Percentiles rank a stretch among this genome's conserved stretches.
Evolutionary conservation across 257 asterid species (phyloP).

Genomic region (Solanum lycopersicoides): DNA sequence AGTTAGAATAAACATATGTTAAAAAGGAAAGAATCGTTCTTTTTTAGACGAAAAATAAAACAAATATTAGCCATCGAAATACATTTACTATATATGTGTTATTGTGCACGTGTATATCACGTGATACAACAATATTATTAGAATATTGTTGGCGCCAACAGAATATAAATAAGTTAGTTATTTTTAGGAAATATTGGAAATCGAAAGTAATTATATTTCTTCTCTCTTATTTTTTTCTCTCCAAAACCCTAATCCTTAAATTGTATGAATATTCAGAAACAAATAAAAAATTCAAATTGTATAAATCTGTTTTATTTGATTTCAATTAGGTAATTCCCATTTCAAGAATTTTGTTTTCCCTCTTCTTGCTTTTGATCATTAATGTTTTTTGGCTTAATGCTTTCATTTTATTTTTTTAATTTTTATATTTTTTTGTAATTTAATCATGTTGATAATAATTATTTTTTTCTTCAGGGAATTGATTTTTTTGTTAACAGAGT

Average conservation of each 20-base stretch:
- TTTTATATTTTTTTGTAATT: neutral
- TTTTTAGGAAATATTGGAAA: neutral
- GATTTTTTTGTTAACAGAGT: neutral
- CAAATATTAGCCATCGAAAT: neutral
- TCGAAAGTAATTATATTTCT: neutral
- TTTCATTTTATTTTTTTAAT: neutral
- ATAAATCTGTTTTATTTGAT: neutral
- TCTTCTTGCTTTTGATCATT: neutral
- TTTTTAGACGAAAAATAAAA: neutral
- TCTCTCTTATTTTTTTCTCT: neutral
- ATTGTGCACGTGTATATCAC: neutral
- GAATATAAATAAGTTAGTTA: neutral
- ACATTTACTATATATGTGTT: neutral
- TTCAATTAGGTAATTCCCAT: neutral
- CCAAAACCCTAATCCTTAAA: neutral
- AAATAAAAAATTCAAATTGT: neutral
- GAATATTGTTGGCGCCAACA: neutral
- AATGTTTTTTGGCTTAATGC: neutral
- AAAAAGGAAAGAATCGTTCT: neutral
- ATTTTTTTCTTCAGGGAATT: neutral
- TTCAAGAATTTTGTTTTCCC: neutral
- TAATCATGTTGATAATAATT: neutral
- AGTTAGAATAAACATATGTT: neutral
- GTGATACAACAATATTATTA: neutral
- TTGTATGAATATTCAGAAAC: neutral